phyloP scores from a whole-genome alignment of 75 land plant genomes.

The Selaginella tamariscina region DNA sequence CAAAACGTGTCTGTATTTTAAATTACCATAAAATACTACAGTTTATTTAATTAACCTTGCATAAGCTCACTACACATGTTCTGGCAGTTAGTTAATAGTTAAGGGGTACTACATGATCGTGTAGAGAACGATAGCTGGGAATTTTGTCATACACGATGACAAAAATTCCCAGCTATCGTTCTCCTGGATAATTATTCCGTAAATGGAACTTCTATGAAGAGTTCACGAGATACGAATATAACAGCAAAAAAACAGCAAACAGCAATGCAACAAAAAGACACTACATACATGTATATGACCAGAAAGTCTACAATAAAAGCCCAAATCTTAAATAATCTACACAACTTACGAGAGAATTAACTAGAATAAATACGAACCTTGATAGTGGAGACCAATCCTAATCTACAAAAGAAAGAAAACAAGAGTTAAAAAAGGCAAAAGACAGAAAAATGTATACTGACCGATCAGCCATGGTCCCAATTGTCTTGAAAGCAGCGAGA shows the following conservation, averaged over 20 bases:
- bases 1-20: background rate
- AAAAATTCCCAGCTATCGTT: background rate
- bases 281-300: background rate
- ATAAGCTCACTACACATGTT: background rate
- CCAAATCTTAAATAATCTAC: background rate
- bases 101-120: too few species aligned
- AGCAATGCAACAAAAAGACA: conserved; percentile 1
- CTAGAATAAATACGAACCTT: conserved; percentile 7
- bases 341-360: too few species aligned
- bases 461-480: conserved; percentile 38
- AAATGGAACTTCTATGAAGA: background rate
- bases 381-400: conserved; percentile 15
- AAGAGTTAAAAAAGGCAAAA: background rate
- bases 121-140: conserved; percentile 5
- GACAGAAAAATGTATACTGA: conserved; percentile 7
- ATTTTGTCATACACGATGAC: background rate
- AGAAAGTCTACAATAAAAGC: background rate
- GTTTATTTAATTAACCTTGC: conserved; percentile 5
- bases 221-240: background rate
- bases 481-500: conserved; percentile 30
- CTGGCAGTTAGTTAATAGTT: background rate
- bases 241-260: conserved; percentile 4
- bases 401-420: conserved; percentile 1
- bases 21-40: conserved; percentile 18
- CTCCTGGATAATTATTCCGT: too few species aligned